Conservation (phyloP, 2,329 filamentous ascomycete genomes). For the Sarocladiaceae sp. region DNA sequence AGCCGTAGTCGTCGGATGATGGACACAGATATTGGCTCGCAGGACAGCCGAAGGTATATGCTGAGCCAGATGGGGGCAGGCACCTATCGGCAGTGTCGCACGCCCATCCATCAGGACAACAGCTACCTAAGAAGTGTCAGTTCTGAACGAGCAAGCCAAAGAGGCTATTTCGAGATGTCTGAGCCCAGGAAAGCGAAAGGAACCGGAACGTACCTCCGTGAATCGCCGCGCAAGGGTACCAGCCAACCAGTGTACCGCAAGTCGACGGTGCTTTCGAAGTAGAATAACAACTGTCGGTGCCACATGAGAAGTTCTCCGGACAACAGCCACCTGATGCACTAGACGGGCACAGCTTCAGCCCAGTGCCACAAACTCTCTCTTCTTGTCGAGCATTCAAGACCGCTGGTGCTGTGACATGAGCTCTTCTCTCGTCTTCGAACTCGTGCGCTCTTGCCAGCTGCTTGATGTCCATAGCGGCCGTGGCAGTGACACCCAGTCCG, state of each 20-base stretch:
- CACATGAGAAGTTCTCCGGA: slow-evolving; percentile 44
- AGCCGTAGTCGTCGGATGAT: slow-evolving; percentile 45
- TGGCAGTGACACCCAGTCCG: slow-evolving; percentile 6
- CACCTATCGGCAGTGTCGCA: slow-evolving; percentile 39
- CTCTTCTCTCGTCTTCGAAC: slow-evolving; percentile 12
- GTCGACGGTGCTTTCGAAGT: slow-evolving; percentile 39
- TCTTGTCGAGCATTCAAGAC: slow-evolving; percentile 16
- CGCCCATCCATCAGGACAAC: slow-evolving; percentile 40
- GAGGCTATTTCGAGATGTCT: too few relatives aligned
- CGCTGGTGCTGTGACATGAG: slow-evolving; percentile 13
- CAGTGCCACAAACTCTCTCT: slow-evolving; percentile 18
- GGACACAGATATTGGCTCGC: slow-evolving; percentile 44
- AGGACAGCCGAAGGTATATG: slow-evolving; percentile 37
- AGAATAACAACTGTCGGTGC: slow-evolving; percentile 40
- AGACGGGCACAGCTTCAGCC: slow-evolving; percentile 30
- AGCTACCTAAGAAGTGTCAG: slow-evolving; percentile 28
- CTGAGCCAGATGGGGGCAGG: slow-evolving; percentile 36
- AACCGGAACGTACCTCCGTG: background rate
- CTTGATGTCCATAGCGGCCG: slow-evolving; percentile 22
- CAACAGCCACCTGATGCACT: slow-evolving; percentile 43
- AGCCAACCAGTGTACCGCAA: slow-evolving; percentile 31
- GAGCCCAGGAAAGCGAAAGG: background rate
- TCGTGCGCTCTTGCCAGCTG: slow-evolving; percentile 26
- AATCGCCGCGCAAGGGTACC: slow-evolving; percentile 32
- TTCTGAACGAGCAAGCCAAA: too few relatives aligned